Base-by-base conservation (phyloP, 305 asterid species). In the Rubia balearica region DNA sequence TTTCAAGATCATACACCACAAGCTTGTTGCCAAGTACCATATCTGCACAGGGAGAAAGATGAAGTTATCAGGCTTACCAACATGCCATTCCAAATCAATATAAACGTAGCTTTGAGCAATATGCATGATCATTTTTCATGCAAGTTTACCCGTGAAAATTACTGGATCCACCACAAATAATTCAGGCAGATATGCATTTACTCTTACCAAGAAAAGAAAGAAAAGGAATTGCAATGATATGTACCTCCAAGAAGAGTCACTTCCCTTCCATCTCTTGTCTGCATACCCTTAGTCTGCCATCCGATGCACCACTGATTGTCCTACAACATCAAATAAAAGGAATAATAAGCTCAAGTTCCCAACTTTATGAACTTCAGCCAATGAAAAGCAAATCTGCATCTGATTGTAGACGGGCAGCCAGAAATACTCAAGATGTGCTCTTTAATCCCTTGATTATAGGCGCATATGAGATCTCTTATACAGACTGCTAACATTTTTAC, bases 261-360 rank as follows among this genome's bases (percentile, higher is more conserved):
- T 82, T 87, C 95, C 78, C 71, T 84, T 76, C 96, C 96, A 73
- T 89, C 95, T 79, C 78, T 89, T 21, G 96, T 81, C 82, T 86
- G 96, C 89, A 86, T 76, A 65, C 84, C 95, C 69, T 92, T 91
- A 80, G 73, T 87, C 81, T 88, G 96, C 97, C 97, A 94, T 75
- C 99, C 96, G 60, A 94, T 78, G 75, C 99, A 94, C 84, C 91
- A 89, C 61, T 91, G 93, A 0, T 77, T 69, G 38, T 86, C 85
- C 85, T 82, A 71, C 59, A 68, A 55, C 56, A 30, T 14, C 71
- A 45, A 70, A n/a, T 72, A 48, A 7, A 40, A 71, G n/a, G 40
- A 67, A 22, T 63, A 10, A 64, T 41, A 7, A 73, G 67, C 61
- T 19, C 14, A 59, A 49, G 45, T 19, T 17, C 22, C 65, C 62